Percentiles rank a stretch among this genome's conserved stretches.
phyloP scores from a whole-genome alignment of 495 filamentous ascomycete genomes.

The Chaetomium cochliodes region DNA sequence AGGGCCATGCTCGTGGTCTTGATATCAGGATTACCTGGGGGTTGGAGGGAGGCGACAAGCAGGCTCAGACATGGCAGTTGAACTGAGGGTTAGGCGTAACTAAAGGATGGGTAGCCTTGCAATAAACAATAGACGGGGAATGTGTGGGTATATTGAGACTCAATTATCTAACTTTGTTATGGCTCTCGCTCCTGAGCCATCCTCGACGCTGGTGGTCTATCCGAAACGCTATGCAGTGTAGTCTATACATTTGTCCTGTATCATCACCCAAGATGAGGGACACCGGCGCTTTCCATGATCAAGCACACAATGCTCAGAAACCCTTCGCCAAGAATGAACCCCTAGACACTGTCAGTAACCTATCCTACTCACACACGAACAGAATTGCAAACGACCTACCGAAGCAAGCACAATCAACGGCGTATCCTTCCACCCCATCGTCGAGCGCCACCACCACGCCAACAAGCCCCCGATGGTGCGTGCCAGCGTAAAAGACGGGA shows the following conservation, averaged over 20 bases:
- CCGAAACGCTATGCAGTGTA: neutral
- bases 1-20: constrained; percentile 50
- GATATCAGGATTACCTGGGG: constrained; percentile 47
- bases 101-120: neutral
- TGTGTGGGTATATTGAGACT: neutral
- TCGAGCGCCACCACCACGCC: constrained; percentile 73
- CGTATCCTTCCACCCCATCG: constrained; percentile 54
- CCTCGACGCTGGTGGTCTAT: neutral
- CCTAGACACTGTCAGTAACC: constrained; percentile 40
- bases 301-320: constrained; percentile 91
- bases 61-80: constrained; percentile 47
- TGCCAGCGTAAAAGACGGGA: constrained; percentile 91
- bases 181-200: neutral
- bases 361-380: neutral
- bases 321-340: constrained; percentile 92
- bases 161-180: neutral
- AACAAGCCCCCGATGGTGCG: constrained; percentile 80
- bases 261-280: constrained; percentile 65
- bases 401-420: constrained; percentile 58
- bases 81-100: constrained; percentile 23
- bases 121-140: neutral
- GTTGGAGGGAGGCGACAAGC: constrained; percentile 28
- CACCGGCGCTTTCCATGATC: constrained; percentile 71
- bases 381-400: constrained; percentile 36
- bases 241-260: neutral